Base-by-base conservation (phyloP, 2,329 filamentous ascomycete genomes). In the Cladosporium sp. region DNA sequence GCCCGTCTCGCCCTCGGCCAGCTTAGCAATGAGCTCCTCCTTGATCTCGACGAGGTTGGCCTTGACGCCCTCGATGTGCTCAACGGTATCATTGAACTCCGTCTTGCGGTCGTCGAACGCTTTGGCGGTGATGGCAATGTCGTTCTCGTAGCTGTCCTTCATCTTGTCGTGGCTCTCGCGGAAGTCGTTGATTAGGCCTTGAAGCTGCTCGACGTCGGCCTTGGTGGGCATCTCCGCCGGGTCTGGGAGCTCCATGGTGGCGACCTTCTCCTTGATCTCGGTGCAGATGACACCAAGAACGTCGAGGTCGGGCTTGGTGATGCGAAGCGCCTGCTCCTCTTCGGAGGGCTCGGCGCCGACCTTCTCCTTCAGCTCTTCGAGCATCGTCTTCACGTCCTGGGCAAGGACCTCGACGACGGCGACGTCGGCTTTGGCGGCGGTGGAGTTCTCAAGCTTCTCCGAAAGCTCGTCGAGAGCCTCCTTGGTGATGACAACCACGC, bases 31-130 rank as follows among this genome's bases (percentile, higher is more conserved):
- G 43, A 95, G 75, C 40, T 89, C 80, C 33, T 84, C 82, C 55
- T 89, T 88, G 61, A 96, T 82, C 49, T 89, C 87, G 53, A 87
- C 83, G 1, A 97, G 75, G 62, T 89, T 82, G 0, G 74, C 72
- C 72, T 89, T 92, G 64, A 95, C 83, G 61, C 90, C 89, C 1
- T 81, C 79, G 13, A 97, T 85, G 53, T 85, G 85, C 55, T 92
- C 85, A 11, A 86, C 79, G 19, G 95, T 81, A 11, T 83, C 84
- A 18, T 85, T 84, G 50, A 89, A 89, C 67, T 96, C 92, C 42
- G 85, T 81, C 64, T 92, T 89, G 22, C 89, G 86, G 54, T 92
- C 86, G 49, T 93, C 89, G 43, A 93, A 85, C 1, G 86, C 85
- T 70, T 89, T 89, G 2, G 83, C 83, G 13, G 85, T 89, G 19